A percentile compares a stretch with the other conserved stretches of the same genome.
phyloP scores from a whole-genome alignment of 2,329 filamentous ascomycete genomes.

The Cercospora canescens region DNA sequence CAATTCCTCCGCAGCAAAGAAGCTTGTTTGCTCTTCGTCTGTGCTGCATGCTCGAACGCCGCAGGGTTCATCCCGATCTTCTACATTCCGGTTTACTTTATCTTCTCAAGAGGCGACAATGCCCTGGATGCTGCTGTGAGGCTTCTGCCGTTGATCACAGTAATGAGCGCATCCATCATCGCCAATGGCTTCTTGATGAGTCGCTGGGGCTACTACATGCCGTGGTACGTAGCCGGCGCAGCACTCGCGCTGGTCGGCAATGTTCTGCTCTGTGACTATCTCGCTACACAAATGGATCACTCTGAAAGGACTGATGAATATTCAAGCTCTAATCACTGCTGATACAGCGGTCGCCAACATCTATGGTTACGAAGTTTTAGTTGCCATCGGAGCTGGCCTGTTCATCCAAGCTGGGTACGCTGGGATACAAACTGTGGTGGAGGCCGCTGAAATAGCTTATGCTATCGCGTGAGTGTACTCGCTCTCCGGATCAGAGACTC shows the following conservation, averaged over 20 bases:
- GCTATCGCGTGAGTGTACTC: background rate
- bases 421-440: background rate
- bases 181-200: slow-evolving; percentile 35
- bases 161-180: slow-evolving; percentile 39
- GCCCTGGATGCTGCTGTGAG: slow-evolving; percentile 44
- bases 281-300: background rate
- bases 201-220: slow-evolving; percentile 44
- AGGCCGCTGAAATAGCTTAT: background rate
- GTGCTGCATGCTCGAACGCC: slow-evolving; percentile 33
- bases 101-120: slow-evolving; percentile 50
- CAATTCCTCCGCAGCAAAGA: slow-evolving; percentile 47
- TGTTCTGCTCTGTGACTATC: background rate
- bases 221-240: slow-evolving; percentile 43
- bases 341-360: slow-evolving; percentile 23
- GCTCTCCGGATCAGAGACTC: background rate
- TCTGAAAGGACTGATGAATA: slow-evolving; percentile 26
- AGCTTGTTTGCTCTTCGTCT: slow-evolving; percentile 47
- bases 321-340: slow-evolving; percentile 32
- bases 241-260: slow-evolving; percentile 28
- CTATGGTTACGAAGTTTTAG: slow-evolving; percentile 29
- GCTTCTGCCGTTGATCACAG: slow-evolving; percentile 45
- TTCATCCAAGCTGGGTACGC: slow-evolving; percentile 26
- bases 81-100: slow-evolving; percentile 57
- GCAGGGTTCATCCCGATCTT: slow-evolving; percentile 41
- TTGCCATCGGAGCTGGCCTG: slow-evolving; percentile 24